Evolutionary conservation across 2,329 filamentous ascomycete species (phyloP).

Genomic region (Colletotrichum eleusines): DNA sequence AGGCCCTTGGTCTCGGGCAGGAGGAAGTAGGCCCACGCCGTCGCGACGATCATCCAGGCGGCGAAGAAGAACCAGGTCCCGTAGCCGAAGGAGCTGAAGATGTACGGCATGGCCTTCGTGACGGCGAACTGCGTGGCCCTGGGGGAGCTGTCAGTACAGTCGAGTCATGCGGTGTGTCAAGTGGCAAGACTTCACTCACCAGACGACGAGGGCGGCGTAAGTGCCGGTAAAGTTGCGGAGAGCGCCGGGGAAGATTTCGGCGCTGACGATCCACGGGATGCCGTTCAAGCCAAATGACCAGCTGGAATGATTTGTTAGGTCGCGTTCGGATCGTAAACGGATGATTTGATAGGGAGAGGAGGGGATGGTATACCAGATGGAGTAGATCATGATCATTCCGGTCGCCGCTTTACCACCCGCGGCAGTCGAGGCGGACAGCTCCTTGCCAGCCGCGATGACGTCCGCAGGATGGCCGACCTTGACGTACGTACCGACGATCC

Average conservation of each 20-base stretch:
- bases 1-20: slow-evolving; percentile 68
- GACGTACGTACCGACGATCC: slow-evolving; percentile 65
- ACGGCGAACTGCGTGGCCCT: slow-evolving; percentile 57
- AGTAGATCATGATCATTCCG: slow-evolving; percentile 67
- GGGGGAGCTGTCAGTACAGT: slow-evolving; percentile 44
- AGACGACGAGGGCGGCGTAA: slow-evolving; percentile 50
- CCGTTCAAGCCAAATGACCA: slow-evolving; percentile 60
- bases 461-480: slow-evolving; percentile 62
- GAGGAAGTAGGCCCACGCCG: slow-evolving; percentile 63
- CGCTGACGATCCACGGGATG: slow-evolving; percentile 59
- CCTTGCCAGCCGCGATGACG: slow-evolving; percentile 56
- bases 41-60: slow-evolving; percentile 60
- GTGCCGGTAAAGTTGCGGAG: slow-evolving; percentile 57
- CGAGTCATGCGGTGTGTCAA: not conserved
- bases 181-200: not conserved
- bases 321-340: not conserved
- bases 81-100: slow-evolving; percentile 58
- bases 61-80: slow-evolving; percentile 71
- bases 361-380: slow-evolving; percentile 59
- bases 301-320: slow-evolving; percentile 40
- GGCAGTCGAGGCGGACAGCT: slow-evolving; percentile 55
- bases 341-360: too few species aligned
- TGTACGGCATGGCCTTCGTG: slow-evolving; percentile 58
- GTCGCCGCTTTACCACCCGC: slow-evolving; percentile 65
- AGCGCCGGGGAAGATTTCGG: slow-evolving; percentile 60